Base-by-base conservation (phyloP, 2,329 filamentous ascomycete species). In the Microascus cirrosus region DNA sequence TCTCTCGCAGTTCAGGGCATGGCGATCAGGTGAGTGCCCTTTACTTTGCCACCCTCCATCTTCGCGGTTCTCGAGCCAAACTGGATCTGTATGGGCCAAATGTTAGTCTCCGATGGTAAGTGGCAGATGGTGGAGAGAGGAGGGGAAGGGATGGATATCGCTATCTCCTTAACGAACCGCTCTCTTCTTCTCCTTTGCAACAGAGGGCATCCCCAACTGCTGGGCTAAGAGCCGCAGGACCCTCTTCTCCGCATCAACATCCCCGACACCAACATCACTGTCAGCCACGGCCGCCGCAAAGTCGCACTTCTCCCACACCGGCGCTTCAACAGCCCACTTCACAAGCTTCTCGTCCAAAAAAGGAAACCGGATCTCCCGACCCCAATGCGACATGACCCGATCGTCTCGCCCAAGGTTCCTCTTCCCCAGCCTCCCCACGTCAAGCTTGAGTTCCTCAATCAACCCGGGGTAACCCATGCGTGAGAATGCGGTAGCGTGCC, bases 361-460 rank as follows among this genome's bases (percentile, higher is more conserved):
- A 0, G 95, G 94, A 67, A 95, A 96, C 39, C 94, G 82, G 35
- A 88, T 88, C 71, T 99, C 94, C 60, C 86, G 86, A 15, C 89
- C 84, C 88, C 92, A 97, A 66, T 95, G 82, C 2, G 90, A 86
- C 70, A 96, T 90, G 20, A 92, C 87, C 25, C 94, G 83, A 71
- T 99, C 95, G 66, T 99, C 94, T 11, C 94, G 85, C 3, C 94
- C 95, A 8, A 99, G 79, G 63, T 99, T 99, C n/a, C 94, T 84
- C 71, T 94, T 90, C 1, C 93, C 92, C 1, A 99, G 82, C 25
- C 95, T 83, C 54, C 82, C 77, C 42, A 97, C 86, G 61, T 99
- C 94, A 2, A 97, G 78, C 60, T 88, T 83, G 5, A 99, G 80
- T 71, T 99, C 93, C 1, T 89, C 82, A 4, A 92, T 73, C 1